These are phyloP conservation scores for Ophiobolus disseminans DNA, from an alignment of 2,329 filamentous ascomycete genomes.

Conservation along the genomic window DNA sequence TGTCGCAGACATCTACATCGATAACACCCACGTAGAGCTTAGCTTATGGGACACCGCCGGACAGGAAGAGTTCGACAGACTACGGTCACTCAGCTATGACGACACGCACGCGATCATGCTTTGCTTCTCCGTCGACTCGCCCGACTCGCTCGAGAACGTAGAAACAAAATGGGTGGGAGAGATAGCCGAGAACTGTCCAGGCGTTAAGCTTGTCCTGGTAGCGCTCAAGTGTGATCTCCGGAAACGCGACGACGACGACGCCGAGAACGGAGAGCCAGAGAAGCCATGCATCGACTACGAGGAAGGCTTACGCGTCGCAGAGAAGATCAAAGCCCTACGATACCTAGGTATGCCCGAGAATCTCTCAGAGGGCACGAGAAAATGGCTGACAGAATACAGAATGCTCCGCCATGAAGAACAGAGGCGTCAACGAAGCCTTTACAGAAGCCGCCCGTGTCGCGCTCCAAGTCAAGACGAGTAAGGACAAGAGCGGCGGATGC, in stretches of 20 bases:
- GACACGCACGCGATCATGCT: constrained; percentile 99
- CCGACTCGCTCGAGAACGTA: constrained; percentile 96
- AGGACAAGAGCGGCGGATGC: constrained; percentile 55
- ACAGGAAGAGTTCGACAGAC: constrained; percentile 97
- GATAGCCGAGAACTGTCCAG: constrained; percentile 96
- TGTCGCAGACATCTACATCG: constrained; percentile 88
- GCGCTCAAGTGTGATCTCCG: constrained; percentile 96
- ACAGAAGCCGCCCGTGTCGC: constrained; percentile 97
- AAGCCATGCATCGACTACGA: constrained; percentile 84
- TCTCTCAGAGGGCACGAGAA: neutral
- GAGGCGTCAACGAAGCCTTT: constrained; percentile 97
- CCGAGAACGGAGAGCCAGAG: constrained; percentile 52
- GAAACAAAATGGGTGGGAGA: constrained; percentile 98
- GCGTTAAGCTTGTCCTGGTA: constrained; percentile 92
- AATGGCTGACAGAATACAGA: constrained; percentile 60
- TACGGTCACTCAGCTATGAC: constrained; percentile 95
- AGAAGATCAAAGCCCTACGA: constrained; percentile 88
- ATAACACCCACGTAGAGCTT: constrained; percentile 94
- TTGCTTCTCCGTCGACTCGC: constrained; percentile 95
- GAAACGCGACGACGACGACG: constrained; percentile 71
- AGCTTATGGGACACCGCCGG: constrained; percentile 98
- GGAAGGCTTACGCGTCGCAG: constrained; percentile 87
- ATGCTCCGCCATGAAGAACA: constrained; percentile 97
- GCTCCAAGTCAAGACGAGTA: constrained; percentile 63
- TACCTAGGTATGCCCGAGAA: constrained; percentile 71